Evolutionary conservation across 2,329 filamentous ascomycete species (phyloP).

Genomic region (Epichloe sibirici): DNA sequence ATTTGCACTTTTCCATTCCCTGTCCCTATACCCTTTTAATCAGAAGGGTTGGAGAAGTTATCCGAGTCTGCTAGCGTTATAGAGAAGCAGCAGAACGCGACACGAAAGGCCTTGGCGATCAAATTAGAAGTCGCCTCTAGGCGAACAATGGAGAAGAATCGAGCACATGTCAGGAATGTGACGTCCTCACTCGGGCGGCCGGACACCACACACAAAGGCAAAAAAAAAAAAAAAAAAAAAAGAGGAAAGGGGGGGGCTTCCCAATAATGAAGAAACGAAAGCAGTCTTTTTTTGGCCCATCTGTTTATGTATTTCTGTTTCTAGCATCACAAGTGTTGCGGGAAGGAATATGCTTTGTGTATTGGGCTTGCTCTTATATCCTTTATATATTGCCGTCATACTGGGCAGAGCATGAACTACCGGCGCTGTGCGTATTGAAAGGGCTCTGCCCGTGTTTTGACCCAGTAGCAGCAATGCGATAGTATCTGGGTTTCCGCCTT

Average conservation of each 20-base stretch:
- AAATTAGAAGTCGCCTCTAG: background rate
- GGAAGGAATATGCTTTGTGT: background rate
- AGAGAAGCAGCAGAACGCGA: too few species aligned
- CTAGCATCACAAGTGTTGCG: background rate
- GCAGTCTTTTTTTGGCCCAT: background rate
- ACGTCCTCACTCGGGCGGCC: background rate
- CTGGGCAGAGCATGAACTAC: background rate
- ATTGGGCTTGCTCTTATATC: background rate
- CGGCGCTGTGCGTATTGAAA: background rate
- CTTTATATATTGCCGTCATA: background rate
- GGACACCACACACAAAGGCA: background rate
- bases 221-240: background rate
- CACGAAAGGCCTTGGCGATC: background rate
- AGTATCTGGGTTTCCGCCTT: background rate
- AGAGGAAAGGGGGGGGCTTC: background rate
- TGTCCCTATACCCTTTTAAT: background rate
- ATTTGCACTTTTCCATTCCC: background rate
- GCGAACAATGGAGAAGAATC: background rate
- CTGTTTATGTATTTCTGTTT: background rate
- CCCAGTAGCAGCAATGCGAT: background rate
- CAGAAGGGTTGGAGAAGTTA: background rate
- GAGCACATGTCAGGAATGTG: background rate
- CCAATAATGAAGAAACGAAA: conserved; percentile 1
- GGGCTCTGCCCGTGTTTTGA: background rate
- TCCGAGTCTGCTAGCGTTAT: background rate